phyloP scores from a whole-genome alignment of 441 rosid genomes.

The Pelargonium fulgidum region DNA sequence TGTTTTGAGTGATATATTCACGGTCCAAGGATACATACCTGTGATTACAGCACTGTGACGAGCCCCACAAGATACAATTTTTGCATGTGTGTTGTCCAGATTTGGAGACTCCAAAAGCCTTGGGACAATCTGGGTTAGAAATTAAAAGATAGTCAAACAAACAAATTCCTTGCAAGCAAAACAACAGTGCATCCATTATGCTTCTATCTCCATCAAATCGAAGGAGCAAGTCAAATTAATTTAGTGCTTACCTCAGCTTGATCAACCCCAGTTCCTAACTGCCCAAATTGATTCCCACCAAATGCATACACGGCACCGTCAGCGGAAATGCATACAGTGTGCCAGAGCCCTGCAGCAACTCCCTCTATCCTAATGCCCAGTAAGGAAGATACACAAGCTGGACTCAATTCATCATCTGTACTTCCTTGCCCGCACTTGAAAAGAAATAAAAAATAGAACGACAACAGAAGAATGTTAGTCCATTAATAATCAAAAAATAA shows the following conservation, averaged over 20 bases:
- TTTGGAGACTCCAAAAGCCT: slow-evolving; percentile 81
- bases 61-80: slow-evolving; percentile 78
- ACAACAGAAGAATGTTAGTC: slow-evolving; percentile 15
- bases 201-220: neutral
- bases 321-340: slow-evolving; percentile 73
- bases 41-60: slow-evolving; percentile 75
- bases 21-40: slow-evolving; percentile 35
- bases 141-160: slow-evolving; percentile 4
- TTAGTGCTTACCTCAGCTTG: slow-evolving; percentile 75
- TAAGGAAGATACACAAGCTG: slow-evolving; percentile 80
- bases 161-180: neutral
- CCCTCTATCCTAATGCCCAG: slow-evolving; percentile 65
- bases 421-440: slow-evolving; percentile 93
- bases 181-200: neutral
- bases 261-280: slow-evolving; percentile 90
- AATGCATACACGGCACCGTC: slow-evolving; percentile 85
- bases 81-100: slow-evolving; percentile 53
- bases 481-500: slow-evolving; percentile 11
- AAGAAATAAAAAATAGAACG: slow-evolving; percentile 23
- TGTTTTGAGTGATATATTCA: neutral
- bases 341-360: slow-evolving; percentile 95
- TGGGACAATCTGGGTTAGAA: slow-evolving; percentile 62
- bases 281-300: slow-evolving; percentile 99
- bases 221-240: neutral
- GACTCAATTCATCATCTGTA: slow-evolving; percentile 85